phyloP scores from a whole-genome alignment of 768 basidiomycete genomes.

The Asterophora lycoperdoides region DNA sequence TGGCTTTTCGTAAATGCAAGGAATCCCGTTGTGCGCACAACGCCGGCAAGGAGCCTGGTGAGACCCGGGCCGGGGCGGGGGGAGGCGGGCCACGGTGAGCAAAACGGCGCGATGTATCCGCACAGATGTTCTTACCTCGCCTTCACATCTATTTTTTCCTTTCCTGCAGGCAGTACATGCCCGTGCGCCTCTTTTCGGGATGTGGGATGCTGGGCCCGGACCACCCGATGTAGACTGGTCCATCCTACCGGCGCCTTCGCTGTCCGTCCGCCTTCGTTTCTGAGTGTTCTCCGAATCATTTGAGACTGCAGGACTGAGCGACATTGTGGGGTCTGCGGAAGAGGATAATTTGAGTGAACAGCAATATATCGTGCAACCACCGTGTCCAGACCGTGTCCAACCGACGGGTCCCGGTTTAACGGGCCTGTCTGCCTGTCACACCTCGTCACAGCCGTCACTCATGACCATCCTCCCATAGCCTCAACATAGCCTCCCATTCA shows the following conservation, averaged over 20 bases:
- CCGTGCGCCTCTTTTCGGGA: conserved; percentile 85
- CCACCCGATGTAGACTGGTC: conserved; percentile 34
- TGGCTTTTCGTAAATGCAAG: conserved; percentile 87
- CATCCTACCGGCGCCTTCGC: conserved; percentile 25
- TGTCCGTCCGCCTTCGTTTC: conserved; percentile 55
- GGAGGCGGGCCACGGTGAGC: conserved; percentile 64
- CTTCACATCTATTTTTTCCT: conserved; percentile 91
- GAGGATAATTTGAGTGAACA: conserved; percentile 12
- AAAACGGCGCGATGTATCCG: conserved; percentile 40
- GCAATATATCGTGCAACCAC: conserved; percentile 16
- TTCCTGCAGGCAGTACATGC: conserved; percentile 88
- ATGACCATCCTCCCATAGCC: no score
- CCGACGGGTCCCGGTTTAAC: conserved; percentile 7
- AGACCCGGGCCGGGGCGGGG: conserved; percentile 66
- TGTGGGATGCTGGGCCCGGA: conserved; percentile 45
- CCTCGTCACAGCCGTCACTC: conserved; percentile 13
- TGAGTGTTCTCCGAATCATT: conserved; percentile 50
- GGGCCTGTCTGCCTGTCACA: conserved; percentile 10
- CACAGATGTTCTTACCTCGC: conserved; percentile 59
- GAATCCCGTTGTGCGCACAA: conserved; percentile 76
- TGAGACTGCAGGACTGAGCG: conserved; percentile 58
- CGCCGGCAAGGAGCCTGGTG: conserved; percentile 84
- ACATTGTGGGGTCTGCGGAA: conserved; percentile 41
- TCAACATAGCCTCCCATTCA: conserved; percentile 5
- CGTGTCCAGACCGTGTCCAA: no score